Base-by-base conservation (phyloP, 1,139 yeast species). In the Debaryomyces sp. region DNA sequence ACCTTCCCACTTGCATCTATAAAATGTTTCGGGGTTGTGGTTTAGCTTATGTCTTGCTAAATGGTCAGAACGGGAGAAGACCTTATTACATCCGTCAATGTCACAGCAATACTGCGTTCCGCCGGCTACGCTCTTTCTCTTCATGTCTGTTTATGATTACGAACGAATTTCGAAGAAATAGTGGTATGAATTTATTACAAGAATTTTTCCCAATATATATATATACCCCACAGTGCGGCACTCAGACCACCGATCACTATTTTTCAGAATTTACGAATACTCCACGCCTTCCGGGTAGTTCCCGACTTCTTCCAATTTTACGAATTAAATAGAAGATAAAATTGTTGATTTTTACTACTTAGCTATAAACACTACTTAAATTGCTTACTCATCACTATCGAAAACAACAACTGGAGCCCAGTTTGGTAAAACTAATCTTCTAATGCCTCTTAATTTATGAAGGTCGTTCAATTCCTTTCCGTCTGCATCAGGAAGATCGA, bases 401-500 rank as follows among this genome's bases (percentile, higher is more conserved):
- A 62, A 62, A 8, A 61, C 61, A 21, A 49, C 55, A 37, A 59
- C 44, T 43, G 66, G 66, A 22, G 54, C 46, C 79, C 80, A 78
- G 34, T 70, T 64, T 46, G 68, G 60, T 77, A 61, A 56, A 52
- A 78, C 71, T 48, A 77, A 68, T 72, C 91, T 78, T 54, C 68
- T 72, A 23, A 84, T 85, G 47, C 73, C 76, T 41, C 63, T 63
- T 47, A 70, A 68, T 43, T 76, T 74, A 27, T 53, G 50, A 47
- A 86, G 66, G 18, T 71, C 61, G 58, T 75, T 71, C 47, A 87
- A 71, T 26, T 62, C 62, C 26, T 68, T 70, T 40, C 85, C 73
- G 58, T 88, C 92, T 43, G 77, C 87, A 12, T 74, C 72, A 5
- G 75, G 57, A 48, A 89, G 70, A 5, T 73, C 71, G 46, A 86